phyloP scores from a whole-genome alignment of 2,329 filamentous ascomycete genomes.

The Ophioceras dolichostomum region DNA sequence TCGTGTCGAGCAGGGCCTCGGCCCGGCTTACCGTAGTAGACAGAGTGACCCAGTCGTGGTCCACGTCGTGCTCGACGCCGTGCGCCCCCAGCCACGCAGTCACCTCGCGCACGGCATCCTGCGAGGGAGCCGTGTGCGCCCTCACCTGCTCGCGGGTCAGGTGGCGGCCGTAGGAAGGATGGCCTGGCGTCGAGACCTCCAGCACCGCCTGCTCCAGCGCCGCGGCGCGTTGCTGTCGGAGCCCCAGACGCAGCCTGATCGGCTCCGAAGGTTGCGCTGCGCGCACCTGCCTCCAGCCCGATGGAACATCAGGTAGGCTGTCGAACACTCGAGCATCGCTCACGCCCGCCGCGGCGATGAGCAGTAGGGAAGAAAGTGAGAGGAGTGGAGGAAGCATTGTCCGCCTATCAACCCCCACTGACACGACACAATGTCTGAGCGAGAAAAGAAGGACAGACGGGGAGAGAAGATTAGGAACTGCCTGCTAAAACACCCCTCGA shows the following conservation, averaged over 20 bases:
- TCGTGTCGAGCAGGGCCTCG: slow-evolving; percentile 41
- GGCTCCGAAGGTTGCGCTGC: slow-evolving; percentile 21
- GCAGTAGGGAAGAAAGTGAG: background rate
- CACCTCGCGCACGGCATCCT: slow-evolving; percentile 33
- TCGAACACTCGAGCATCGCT: slow-evolving; percentile 22
- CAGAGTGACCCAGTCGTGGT: slow-evolving; percentile 52
- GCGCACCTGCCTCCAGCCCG: slow-evolving; percentile 23
- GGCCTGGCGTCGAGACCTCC: slow-evolving; percentile 47
- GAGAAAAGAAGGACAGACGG: no score
- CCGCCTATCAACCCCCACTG: no score
- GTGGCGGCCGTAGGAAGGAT: slow-evolving; percentile 47
- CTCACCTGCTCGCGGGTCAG: slow-evolving; percentile 48
- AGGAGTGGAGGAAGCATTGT: no score
- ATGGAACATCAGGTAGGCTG: slow-evolving; percentile 20
- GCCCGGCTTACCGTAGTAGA: slow-evolving; percentile 36
- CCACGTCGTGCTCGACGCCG: slow-evolving; percentile 32
- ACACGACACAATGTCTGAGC: no score
- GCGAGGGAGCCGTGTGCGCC: slow-evolving; percentile 36
- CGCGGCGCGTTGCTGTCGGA: slow-evolving; percentile 32
- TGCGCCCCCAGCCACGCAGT: slow-evolving; percentile 41
- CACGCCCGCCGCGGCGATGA: slow-evolving; percentile 7
- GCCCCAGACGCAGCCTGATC: slow-evolving; percentile 34
- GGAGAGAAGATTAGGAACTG: no score
- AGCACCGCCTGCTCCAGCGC: slow-evolving; percentile 46
- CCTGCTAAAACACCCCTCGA: no score